Evolutionary conservation across 164 flowering plant species (phyloP), one percentile per base, ranked within the genome.

Genomic region (Piper longum): DNA sequence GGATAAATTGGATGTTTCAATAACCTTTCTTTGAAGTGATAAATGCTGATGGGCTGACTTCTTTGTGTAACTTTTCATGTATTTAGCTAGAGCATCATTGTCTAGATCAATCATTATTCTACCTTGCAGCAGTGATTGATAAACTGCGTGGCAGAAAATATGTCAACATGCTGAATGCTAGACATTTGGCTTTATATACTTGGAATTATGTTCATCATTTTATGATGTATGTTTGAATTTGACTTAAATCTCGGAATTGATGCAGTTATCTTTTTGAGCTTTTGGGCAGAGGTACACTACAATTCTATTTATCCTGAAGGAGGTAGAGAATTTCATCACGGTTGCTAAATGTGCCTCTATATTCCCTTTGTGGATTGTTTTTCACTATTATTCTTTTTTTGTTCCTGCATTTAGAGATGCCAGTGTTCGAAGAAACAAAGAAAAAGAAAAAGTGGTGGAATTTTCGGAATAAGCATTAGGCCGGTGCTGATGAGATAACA

Each of bases 401-500:
- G 62, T 44, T 26, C 16, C 40, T 57, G 45, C 12, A 41, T 63
- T 62, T 77, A 85, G 87, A 85, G 68, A 51, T 71, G 59, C 84
- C 80, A 1, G 54, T 60, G 62, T 69, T 66, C 58, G 84, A 74
- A 70, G 57, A 68, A 58, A 76, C 73, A 5, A 82, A 78, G 77
- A 84, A 75, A 78, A 83, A 85, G 77, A 85, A 64, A 70, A 80
- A 76, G 69, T 70, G 81, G 82, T 73, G 86, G 75, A 67, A 26
- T 61, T 73, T 78, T 62, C 76, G 83, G 66, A 71, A 74, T 62
- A 72, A 77, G 76, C 75, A 84, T 57, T 69, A 71, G 74, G 69
- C 0, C 52, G 65, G 36, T 26, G 36, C 36, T 26, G 36, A 26
- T 26, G 36, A 26, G 36, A 26, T 26, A 26, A 26, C 36, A 26